Evolutionary conservation across 163 green algal genomes (phyloP).

Genomic region (Scenedesmus sp.): DNA sequence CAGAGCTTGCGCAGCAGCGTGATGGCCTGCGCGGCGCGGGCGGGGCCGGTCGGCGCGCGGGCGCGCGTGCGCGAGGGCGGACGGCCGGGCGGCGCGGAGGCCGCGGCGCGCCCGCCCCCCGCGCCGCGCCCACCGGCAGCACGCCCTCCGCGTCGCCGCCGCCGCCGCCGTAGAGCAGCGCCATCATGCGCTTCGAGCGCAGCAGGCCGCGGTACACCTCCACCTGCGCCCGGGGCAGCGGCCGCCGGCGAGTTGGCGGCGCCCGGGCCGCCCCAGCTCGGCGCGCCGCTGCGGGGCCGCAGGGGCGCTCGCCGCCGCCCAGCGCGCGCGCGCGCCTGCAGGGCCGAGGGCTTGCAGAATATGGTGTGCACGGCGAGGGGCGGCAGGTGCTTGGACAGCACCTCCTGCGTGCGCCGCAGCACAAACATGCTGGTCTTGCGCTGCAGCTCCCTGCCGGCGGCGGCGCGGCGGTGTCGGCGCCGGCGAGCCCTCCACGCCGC

Average conservation of each 20-base stretch:
- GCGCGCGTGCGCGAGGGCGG: no score
- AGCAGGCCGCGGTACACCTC: conserved; percentile 61
- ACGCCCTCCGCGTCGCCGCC: conserved; percentile 41
- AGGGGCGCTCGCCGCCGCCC: no score
- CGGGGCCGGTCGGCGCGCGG: no score
- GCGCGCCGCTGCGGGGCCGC: no score
- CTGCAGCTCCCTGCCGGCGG: conserved; percentile 62
- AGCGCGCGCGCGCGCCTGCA: conserved; percentile 56
- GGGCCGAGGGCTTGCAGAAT: conserved; percentile 76
- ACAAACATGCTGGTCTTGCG: conserved; percentile 63
- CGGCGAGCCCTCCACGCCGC: no score
- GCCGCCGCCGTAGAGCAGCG: conserved; percentile 47
- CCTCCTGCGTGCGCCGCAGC: conserved; percentile 72
- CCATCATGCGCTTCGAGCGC: conserved; percentile 49
- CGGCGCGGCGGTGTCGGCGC: no score
- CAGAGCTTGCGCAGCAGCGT: conserved; percentile 72
- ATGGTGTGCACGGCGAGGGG: conserved; percentile 70
- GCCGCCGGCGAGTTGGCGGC: no score
- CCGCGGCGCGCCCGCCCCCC: no score
- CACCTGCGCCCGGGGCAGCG: conserved; percentile 45
- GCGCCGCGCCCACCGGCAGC: no score
- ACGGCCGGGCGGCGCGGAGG: no score
- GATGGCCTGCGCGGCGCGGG: no score
- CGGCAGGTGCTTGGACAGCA: conserved; percentile 79
- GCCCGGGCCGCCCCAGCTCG: no score